These are phyloP conservation scores for Dispira simplex DNA, from an alignment of 192 early-diverging fungal species.

Conservation along the genomic window DNA sequence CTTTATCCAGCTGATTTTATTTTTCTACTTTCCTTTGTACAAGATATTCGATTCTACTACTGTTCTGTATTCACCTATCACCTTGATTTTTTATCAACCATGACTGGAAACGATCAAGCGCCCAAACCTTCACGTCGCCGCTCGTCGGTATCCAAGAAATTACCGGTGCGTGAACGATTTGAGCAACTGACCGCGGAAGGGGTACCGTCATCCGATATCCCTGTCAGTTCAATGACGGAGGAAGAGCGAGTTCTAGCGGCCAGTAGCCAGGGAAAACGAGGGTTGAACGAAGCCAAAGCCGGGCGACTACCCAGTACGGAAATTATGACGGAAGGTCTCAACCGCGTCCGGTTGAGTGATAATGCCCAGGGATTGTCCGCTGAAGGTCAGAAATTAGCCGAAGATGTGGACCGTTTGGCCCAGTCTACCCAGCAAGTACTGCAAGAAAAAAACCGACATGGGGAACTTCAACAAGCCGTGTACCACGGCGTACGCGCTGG, in stretches of 20 bases:
- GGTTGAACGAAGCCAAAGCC: not conserved
- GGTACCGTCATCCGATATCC: not conserved
- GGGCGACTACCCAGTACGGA: not conserved
- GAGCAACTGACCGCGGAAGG: not conserved
- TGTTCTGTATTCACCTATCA: too few relatives aligned
- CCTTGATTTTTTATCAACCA: too few relatives aligned
- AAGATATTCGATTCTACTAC: too few relatives aligned
- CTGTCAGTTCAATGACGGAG: not conserved
- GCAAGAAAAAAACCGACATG: constrained; percentile 25
- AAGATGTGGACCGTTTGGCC: constrained; percentile 22
- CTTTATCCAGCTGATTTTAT: too few relatives aligned
- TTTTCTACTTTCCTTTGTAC: too few relatives aligned
- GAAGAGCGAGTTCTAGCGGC: not conserved
- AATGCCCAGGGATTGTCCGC: constrained; percentile 20
- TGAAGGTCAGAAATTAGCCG: constrained; percentile 27
- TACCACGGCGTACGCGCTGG: constrained; percentile 15
- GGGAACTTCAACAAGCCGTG: constrained; percentile 28
- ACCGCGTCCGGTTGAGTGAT: constrained; percentile 14
- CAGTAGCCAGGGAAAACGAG: not conserved
- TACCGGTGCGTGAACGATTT: not conserved
- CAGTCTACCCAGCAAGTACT: constrained; percentile 20
- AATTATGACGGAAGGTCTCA: not conserved
- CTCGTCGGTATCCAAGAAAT: too few relatives aligned
- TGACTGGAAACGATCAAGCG: too few relatives aligned
- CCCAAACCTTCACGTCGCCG: too few relatives aligned